phyloP scores from a whole-genome alignment of 2,329 filamentous ascomycete genomes.

The Cercospora nicotianae region DNA sequence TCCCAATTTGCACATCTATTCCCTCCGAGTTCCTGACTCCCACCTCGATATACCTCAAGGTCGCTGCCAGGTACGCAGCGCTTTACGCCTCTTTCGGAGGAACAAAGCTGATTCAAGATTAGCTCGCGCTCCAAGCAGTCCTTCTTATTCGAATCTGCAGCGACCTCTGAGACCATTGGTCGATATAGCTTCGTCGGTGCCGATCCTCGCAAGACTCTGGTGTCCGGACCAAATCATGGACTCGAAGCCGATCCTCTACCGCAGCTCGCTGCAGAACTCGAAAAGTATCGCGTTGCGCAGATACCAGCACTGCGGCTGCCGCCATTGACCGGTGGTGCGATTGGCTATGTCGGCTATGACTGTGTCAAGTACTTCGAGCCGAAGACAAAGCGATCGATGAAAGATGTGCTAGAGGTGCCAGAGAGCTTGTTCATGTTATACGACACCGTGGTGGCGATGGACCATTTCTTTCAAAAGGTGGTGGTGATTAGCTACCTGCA shows the following conservation, averaged over 20 bases:
- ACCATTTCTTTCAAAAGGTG: conserved; percentile 89
- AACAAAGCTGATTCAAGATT: conserved; percentile 11
- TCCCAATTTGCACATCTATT: conserved; percentile 81
- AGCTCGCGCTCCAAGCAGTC: conserved; percentile 71
- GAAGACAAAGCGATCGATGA: conserved; percentile 79
- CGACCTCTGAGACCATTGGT: conserved; percentile 85
- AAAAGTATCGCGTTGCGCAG: conserved; percentile 73
- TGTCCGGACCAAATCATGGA: conserved; percentile 85
- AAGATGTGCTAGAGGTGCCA: conserved; percentile 84
- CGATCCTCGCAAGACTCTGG: conserved; percentile 73
- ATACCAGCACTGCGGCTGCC: conserved; percentile 82
- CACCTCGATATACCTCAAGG: conserved; percentile 90
- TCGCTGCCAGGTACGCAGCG: conserved; percentile 66
- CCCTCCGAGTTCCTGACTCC: conserved; percentile 92
- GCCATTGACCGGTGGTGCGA: conserved; percentile 84
- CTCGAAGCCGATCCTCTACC: conserved; percentile 81
- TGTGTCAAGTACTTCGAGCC: conserved; percentile 98
- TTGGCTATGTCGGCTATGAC: conserved; percentile 96
- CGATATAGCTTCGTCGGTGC: conserved; percentile 94
- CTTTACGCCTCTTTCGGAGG: background rate
- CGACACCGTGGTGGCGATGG: conserved; percentile 90
- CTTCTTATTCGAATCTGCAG: conserved; percentile 94
- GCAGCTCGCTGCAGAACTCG: conserved; percentile 75
- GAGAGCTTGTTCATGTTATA: conserved; percentile 97
- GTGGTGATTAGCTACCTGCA: conserved; percentile 91